Evolutionary conservation across 495 filamentous ascomycete genomes (phyloP), one percentile per base, ranked within the genome.

Genomic region (Lasiosphaeria ovina): DNA sequence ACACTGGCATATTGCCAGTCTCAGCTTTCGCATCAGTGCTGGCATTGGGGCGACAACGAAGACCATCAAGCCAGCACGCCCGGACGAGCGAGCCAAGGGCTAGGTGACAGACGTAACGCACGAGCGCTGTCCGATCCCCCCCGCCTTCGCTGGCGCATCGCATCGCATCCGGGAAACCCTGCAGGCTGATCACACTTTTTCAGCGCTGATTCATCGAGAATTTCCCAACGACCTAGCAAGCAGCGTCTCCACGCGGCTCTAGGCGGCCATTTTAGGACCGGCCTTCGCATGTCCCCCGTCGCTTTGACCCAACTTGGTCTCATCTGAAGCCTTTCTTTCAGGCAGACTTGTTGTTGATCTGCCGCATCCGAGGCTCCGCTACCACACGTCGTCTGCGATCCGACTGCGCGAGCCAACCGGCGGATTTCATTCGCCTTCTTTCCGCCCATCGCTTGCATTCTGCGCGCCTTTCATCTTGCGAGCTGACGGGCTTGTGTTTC

Each of bases 181-280:
- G 70, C 70, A 65, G 66, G 62, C 69, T 69, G 63, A 65, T 71
- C 70, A 68, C 68, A 67, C 65, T 66, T 71, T 69, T 62, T 61
- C 12, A 14, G 58, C 62, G 62, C 64, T 68, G 64, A 67, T 71
- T 69, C 62, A 68, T 63, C 64, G 69, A 59, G 61, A 35, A 56
- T 45, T 55, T 44, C 57, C 58, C 62, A 56, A 40, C 58, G 49
- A 42, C 58, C 24, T n/a, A 17, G 17, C 16, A 48, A 52, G 34
- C 24, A 53, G 38, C 60, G 24, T 24, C 24, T 24, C 24, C 24
- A 24, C 24, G 24, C 24, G 24, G 24, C 24, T 24, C 24, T 24
- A 24, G 24, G 24, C 24, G 24, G 24, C 24, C 24, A 24, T 24
- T 24, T 24, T 24, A 24, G 24, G 24, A 24, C 24, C 24, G 24